phyloP scores from a whole-genome alignment of 2,329 filamentous ascomycete species.

The Clonostachys byssicola region DNA sequence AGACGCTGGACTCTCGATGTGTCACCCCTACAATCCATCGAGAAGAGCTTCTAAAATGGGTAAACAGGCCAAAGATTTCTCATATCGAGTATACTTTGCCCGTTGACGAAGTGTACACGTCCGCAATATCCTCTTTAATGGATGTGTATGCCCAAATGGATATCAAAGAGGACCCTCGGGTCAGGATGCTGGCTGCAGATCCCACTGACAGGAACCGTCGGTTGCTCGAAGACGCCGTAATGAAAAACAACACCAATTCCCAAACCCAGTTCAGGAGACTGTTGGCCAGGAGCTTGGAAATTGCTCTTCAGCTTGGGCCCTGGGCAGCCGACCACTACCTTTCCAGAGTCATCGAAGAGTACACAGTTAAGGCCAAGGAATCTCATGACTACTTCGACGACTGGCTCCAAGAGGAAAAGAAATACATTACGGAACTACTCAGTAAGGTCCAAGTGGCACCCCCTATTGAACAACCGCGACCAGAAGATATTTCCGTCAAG shows the following conservation, averaged over 20 bases:
- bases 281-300: constrained; percentile 38
- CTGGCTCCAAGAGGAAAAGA: constrained; percentile 45
- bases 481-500: constrained; percentile 49
- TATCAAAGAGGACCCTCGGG: constrained; percentile 56
- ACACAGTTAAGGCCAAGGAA: constrained; percentile 15
- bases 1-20: constrained; percentile 65
- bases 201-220: constrained; percentile 32
- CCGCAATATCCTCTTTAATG: constrained; percentile 37
- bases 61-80: constrained; percentile 60
- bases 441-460: constrained; percentile 19
- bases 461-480: constrained; percentile 7
- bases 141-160: constrained; percentile 38
- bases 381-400: constrained; percentile 21
- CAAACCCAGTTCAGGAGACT: constrained; percentile 54
- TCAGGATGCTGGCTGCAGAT: constrained; percentile 39
- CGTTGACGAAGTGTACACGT: constrained; percentile 11
- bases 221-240: constrained; percentile 29
- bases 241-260: constrained; percentile 43
- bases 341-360: constrained; percentile 33
- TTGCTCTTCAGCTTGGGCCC: constrained; percentile 55
- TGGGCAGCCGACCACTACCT: constrained; percentile 71
- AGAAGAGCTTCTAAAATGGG: constrained; percentile 63
- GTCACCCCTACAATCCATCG: constrained; percentile 65
- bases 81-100: constrained; percentile 21
- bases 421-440: constrained; percentile 48